Evolutionary conservation across 371 early-diverging fungal species (phyloP).

Genomic region (Mortierella sp.): DNA sequence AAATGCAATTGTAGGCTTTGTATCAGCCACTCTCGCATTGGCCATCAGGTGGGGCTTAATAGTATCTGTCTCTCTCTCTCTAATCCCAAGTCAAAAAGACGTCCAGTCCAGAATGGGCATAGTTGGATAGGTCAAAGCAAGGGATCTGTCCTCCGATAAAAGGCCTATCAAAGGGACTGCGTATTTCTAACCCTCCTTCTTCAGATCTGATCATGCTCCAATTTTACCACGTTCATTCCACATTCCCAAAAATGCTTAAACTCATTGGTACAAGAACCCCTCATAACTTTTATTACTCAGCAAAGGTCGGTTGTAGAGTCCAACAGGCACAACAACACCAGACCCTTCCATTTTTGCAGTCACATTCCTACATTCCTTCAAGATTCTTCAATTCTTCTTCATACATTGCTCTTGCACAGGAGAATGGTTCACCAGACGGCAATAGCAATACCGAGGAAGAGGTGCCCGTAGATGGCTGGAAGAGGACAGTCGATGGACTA

Average conservation of each 20-base stretch:
- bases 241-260: constrained; percentile 23
- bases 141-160: too few species aligned
- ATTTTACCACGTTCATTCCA: not conserved
- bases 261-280: constrained; percentile 5
- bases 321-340: not conserved
- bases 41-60: too few species aligned
- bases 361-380: not conserved
- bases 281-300: constrained; percentile 2
- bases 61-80: too few species aligned
- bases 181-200: not conserved
- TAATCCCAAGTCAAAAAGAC: too few species aligned
- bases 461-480: constrained; percentile 40
- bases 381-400: constrained; percentile 14
- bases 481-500: constrained; percentile 37
- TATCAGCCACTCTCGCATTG: too few species aligned
- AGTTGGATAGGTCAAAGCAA: too few species aligned
- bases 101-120: too few species aligned
- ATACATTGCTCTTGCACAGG: constrained; percentile 13
- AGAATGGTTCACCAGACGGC: constrained; percentile 1
- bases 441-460: not conserved
- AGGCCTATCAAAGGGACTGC: constrained; percentile 8
- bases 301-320: constrained; percentile 13
- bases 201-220: not conserved
- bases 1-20: too few species aligned
- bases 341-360: not conserved